These are phyloP conservation scores for Scedosporium minutisporum DNA, from an alignment of 2,329 filamentous ascomycete genomes.

Conservation along the genomic window DNA sequence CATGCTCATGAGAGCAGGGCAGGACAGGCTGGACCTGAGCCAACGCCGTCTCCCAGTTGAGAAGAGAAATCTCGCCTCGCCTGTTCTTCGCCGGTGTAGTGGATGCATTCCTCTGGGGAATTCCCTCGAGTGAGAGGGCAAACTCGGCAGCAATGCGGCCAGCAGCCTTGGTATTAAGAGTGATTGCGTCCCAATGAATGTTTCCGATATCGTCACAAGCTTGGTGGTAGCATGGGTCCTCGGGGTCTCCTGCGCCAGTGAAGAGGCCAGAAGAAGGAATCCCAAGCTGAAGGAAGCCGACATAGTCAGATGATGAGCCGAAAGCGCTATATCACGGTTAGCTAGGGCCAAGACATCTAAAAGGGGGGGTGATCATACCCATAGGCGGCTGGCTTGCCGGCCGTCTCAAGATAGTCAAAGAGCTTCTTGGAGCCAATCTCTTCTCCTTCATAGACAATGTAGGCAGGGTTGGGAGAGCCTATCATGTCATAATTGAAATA, in stretches of 20 bases:
- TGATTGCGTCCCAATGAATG: slow-evolving; percentile 24
- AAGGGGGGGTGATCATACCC: slow-evolving; percentile 14
- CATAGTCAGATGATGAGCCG: slow-evolving; percentile 28
- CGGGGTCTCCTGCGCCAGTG: slow-evolving; percentile 25
- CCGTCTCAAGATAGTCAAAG: slow-evolving; percentile 23
- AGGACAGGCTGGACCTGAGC: neutral
- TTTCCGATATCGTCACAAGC: slow-evolving; percentile 29
- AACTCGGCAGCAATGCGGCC: slow-evolving; percentile 36
- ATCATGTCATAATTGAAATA: slow-evolving; percentile 70
- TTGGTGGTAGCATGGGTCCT: slow-evolving; percentile 25
- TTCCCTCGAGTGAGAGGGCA: slow-evolving; percentile 23
- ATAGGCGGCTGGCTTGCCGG: slow-evolving; percentile 22
- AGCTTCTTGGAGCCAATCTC: slow-evolving; percentile 23
- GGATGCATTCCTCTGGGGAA: slow-evolving; percentile 21
- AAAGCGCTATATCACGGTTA: slow-evolving; percentile 19
- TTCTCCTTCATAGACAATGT: slow-evolving; percentile 30
- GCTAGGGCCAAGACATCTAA: neutral
- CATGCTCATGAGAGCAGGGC: slow-evolving; percentile 6
- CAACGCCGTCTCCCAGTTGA: slow-evolving; percentile 4
- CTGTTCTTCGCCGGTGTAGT: neutral
- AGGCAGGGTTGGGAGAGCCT: slow-evolving; percentile 30
- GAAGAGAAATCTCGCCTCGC: neutral
- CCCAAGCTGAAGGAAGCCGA: slow-evolving; percentile 28
- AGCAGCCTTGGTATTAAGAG: slow-evolving; percentile 29
- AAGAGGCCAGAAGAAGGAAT: slow-evolving; percentile 30